phyloP scores from a whole-genome alignment of 495 filamentous ascomycete genomes.

The Thozetella sp. region DNA sequence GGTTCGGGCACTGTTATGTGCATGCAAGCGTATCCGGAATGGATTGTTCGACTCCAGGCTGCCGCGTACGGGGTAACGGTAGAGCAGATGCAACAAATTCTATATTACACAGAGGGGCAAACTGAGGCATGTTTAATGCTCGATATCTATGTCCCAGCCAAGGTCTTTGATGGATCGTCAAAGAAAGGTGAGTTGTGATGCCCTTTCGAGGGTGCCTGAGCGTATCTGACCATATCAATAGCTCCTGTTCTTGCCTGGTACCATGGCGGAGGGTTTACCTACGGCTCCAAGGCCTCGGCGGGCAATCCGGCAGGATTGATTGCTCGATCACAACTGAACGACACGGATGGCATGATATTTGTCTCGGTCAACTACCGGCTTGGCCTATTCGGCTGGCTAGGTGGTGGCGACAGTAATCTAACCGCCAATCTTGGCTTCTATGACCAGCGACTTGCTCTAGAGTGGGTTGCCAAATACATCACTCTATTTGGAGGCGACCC shows the following conservation, averaged over 20 bases:
- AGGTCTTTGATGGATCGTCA: conserved; percentile 7
- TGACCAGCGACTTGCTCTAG: conserved; percentile 65
- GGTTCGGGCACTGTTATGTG: conserved; percentile 11
- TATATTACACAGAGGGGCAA: conserved; percentile 13
- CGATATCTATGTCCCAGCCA: conserved; percentile 15
- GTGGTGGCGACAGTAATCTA: conserved; percentile 42
- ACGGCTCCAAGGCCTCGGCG: conserved; percentile 45
- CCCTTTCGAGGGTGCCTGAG: not conserved
- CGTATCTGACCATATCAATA: not conserved
- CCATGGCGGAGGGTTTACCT: conserved; percentile 58
- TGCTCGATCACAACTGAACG: conserved; percentile 28
- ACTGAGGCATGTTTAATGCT: conserved; percentile 19
- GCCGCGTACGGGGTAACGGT: conserved; percentile 6
- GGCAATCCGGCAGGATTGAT: conserved; percentile 49
- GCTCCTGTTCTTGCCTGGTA: conserved; percentile 63
- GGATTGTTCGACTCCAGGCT: conserved; percentile 12
- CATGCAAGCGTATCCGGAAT: conserved; percentile 20
- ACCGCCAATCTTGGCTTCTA: conserved; percentile 62
- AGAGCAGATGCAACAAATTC: not conserved
- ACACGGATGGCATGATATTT: conserved; percentile 50
- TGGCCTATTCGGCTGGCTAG: conserved; percentile 66
- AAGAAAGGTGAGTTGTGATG: not conserved
- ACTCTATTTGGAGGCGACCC: conserved; percentile 64
- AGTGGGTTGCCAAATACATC: conserved; percentile 70
- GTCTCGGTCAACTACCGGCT: conserved; percentile 65